Evolutionary conservation across 2,329 filamentous ascomycete species (phyloP).

Genomic region (Catunica adiposa): DNA sequence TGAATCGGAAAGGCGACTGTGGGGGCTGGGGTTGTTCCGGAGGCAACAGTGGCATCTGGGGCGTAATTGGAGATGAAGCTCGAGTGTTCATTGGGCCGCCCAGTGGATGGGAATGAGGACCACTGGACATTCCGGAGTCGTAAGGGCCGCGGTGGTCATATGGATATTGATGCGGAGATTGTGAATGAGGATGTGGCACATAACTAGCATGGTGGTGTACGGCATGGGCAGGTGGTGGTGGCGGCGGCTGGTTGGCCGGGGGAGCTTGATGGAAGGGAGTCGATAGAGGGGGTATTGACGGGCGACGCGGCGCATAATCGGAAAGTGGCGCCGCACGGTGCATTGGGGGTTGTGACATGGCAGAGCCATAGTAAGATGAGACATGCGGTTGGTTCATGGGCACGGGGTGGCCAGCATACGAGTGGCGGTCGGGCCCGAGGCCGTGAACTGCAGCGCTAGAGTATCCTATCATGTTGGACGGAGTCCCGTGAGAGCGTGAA

Average conservation of each 20-base stretch:
- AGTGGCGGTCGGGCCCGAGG: constrained; percentile 1
- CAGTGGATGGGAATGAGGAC: not conserved
- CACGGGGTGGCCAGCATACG: not conserved
- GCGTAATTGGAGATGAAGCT: not conserved
- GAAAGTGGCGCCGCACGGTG: constrained; percentile 1
- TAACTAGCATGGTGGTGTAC: not conserved
- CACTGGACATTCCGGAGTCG: not conserved
- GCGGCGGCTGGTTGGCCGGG: not conserved
- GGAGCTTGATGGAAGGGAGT: not conserved
- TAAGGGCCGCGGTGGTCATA: constrained; percentile 2
- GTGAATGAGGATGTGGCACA: not conserved
- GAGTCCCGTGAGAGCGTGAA: constrained; percentile 15
- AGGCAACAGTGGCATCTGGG: not conserved
- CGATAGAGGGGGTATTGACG: not conserved
- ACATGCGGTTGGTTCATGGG: not conserved
- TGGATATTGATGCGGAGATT: constrained; percentile 7
- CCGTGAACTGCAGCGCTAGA: constrained; percentile 5
- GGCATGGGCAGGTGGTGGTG: not conserved
- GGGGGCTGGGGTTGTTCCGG: not conserved
- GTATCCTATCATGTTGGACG: constrained; percentile 10
- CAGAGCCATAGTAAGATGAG: not conserved
- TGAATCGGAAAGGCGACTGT: constrained; percentile 52
- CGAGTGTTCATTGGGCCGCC: not conserved
- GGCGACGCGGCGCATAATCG: not conserved
- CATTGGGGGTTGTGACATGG: not conserved